Conservation (phyloP, 768 basidiomycete genomes). For the Coprinopsis cinerea region DNA sequence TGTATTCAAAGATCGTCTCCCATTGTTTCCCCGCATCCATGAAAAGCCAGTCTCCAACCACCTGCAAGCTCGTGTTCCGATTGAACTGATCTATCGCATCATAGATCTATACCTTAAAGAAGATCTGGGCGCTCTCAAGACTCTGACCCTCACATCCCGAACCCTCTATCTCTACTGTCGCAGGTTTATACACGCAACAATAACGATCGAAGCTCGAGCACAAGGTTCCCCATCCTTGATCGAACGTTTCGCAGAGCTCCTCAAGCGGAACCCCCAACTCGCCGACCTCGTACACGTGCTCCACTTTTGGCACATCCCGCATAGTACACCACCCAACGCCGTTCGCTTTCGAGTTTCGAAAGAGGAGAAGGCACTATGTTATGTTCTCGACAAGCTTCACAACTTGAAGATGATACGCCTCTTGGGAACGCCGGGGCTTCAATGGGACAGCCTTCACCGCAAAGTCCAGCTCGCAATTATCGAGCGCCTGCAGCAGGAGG, state of each 20-base stretch:
- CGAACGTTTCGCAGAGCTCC: background rate
- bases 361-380: background rate
- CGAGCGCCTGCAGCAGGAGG: no score
- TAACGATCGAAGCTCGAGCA: no score
- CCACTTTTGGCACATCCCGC: background rate
- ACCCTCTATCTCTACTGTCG: background rate
- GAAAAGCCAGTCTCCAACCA: no score
- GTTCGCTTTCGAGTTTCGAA: background rate
- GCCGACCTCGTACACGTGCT: background rate
- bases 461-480: background rate
- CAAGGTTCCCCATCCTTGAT: no score
- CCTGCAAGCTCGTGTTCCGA: no score
- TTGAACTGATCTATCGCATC: no score
- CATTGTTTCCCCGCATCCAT: no score
- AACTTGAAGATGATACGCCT: background rate
- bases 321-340: background rate
- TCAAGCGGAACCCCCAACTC: background rate
- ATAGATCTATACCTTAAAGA: no score
- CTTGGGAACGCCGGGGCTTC: background rate
- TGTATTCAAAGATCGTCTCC: no score
- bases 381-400: background rate
- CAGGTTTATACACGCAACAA: no score
- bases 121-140: no score
- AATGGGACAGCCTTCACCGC: background rate
- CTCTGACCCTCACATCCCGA: no score